Conservation (phyloP, 768 basidiomycete genomes). For the Russula earlei region DNA sequence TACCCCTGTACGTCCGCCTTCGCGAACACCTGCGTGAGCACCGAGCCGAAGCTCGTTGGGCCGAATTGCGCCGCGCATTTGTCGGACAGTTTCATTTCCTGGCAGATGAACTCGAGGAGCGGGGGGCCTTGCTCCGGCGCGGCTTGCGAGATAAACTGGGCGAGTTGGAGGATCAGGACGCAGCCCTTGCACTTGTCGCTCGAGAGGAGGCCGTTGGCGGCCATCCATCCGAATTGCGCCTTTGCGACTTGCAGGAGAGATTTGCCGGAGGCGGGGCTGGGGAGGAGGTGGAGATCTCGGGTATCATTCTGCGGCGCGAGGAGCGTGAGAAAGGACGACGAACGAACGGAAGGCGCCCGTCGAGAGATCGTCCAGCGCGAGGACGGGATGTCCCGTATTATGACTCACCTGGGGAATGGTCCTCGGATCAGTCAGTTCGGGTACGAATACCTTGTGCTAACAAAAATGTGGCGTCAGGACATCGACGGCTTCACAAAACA, state of each 20-base stretch:
- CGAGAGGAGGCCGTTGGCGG: conserved; percentile 42
- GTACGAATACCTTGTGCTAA: conserved; percentile 52
- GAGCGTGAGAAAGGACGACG: background rate
- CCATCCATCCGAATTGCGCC: conserved; percentile 47
- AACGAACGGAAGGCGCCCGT: background rate
- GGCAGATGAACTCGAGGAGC: conserved; percentile 51
- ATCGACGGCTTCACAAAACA: background rate
- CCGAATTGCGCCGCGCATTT: conserved; percentile 43
- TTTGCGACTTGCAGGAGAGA: conserved; percentile 44
- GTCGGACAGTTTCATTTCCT: conserved; percentile 39
- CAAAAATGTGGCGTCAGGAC: background rate
- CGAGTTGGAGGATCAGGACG: conserved; percentile 48
- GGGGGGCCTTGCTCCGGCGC: conserved; percentile 51
- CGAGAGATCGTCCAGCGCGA: no score
- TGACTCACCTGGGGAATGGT: conserved; percentile 41
- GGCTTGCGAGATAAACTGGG: conserved; percentile 57
- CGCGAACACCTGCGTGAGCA: conserved; percentile 62
- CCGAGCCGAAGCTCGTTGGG: conserved; percentile 41
- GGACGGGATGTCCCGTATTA: no score
- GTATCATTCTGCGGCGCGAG: conserved; percentile 37
- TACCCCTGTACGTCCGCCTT: conserved; percentile 63
- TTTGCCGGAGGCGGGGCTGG: conserved; percentile 40
- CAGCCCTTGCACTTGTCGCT: conserved; percentile 49
- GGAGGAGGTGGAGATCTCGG: conserved; percentile 55
- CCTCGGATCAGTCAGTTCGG: conserved; percentile 53